These are phyloP conservation scores for Penicillium sp. DNA, from an alignment of 2,329 filamentous ascomycete genomes.

Conservation along the genomic window DNA sequence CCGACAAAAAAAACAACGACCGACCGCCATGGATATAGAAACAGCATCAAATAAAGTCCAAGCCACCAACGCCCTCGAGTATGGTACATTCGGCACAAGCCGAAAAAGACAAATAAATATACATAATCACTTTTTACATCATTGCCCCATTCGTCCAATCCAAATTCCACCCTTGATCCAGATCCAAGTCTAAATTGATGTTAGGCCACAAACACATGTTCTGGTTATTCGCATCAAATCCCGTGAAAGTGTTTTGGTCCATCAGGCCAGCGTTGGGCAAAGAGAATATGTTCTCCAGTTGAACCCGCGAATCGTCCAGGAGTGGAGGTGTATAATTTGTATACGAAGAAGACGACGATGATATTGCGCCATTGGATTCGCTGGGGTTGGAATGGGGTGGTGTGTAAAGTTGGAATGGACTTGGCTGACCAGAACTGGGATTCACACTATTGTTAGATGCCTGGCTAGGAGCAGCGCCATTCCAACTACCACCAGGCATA, in stretches of 20 bases:
- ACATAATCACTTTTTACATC: not conserved
- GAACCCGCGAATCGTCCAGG: slow-evolving; percentile 19
- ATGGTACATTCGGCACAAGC: too few species aligned
- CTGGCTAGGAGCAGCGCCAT: not conserved
- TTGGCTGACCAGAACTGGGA: slow-evolving; percentile 11
- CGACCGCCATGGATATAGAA: too few species aligned
- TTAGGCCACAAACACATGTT: slow-evolving; percentile 24
- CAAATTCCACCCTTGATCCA: slow-evolving; percentile 39
- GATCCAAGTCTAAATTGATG: slow-evolving; percentile 28
- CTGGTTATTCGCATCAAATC: slow-evolving; percentile 21
- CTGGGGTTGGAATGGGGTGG: slow-evolving; percentile 23
- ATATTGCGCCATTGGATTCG: slow-evolving; percentile 1
- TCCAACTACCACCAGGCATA: not conserved
- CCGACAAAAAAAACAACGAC: too few species aligned
- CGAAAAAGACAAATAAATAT: not conserved
- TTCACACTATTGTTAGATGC: not conserved
- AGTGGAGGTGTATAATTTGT: slow-evolving; percentile 11
- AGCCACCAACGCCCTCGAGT: too few species aligned
- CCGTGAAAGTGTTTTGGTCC: slow-evolving; percentile 21
- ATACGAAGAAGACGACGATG: not conserved
- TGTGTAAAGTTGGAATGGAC: slow-evolving; percentile 21
- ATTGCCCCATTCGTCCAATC: slow-evolving; percentile 30
- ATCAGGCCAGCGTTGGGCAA: slow-evolving; percentile 19
- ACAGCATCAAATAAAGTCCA: too few species aligned
- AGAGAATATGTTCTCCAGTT: slow-evolving; percentile 18